Evolutionary conservation across 805 yeast species (phyloP), one percentile per base, ranked within the genome.

Genomic region (Lipomyces yamanashiensis): DNA sequence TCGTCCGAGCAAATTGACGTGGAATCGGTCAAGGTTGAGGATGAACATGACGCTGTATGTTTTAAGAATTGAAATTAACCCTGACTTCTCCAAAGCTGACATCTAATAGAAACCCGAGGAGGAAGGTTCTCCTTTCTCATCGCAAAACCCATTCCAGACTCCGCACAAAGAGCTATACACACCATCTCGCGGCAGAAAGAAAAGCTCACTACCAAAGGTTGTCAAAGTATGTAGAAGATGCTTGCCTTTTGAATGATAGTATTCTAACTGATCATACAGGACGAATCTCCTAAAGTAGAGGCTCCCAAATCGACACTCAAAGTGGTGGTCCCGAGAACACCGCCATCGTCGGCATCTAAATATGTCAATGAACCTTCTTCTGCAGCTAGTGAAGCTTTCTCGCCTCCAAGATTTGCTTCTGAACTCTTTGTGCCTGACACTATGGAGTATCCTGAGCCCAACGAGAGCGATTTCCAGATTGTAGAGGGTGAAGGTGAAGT

Each of bases 81-180:
- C 28, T 28, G 28, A 28, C 28, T 13, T 48, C 7, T 39, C n/a
- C n/a, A 39, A 39, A 39, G 13, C 43, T 13, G n/a, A 39, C 43
- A 39, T 28, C 2, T 19, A 48, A 28, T 12, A 48, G 52, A 36
- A 55, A 12, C 7, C 28, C 12, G 44, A 40, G 21, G 62, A 45
- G 3, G 66, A 58, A 19, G 54, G 58, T 13, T 50, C 63, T 37
- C 57, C 67, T 13, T 64, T 64, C 40, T 64, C 67, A 12, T 17
- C 58, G 15, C 39, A 48, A 12, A 64, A 64, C 23, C 67, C 67
- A 37, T 64, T 64, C 41, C 67, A 64, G 39, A 56, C 67, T n/a
- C 67, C 67, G 10, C 48, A 36, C 36, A 4, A 19, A 5, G 37
- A 40, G 15, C 7, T 40, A 9, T 19, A 33, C 19, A 50, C 52